Percentiles rank a stretch among this genome's conserved stretches.
These are phyloP conservation scores for Iodosphaeria phyllophila DNA, from an alignment of 2,329 filamentous ascomycete species.

Conservation along the genomic window DNA sequence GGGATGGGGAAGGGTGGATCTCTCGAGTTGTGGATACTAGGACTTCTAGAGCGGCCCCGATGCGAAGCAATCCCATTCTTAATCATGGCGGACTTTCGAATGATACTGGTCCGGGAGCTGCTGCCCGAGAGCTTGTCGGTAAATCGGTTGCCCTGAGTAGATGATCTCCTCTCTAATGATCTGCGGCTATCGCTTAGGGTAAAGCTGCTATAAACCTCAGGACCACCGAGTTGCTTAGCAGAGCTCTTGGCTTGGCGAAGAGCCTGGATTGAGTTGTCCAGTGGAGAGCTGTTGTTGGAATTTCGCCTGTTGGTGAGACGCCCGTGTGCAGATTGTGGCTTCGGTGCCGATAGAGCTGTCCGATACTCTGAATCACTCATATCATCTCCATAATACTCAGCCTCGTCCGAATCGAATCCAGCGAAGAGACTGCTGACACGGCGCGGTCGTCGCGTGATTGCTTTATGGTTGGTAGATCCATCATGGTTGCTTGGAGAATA, in stretches of 20 bases:
- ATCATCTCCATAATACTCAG: slow-evolving; percentile 40
- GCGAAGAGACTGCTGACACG: slow-evolving; percentile 74
- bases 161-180: slow-evolving; percentile 9
- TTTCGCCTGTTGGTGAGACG: too few species aligned
- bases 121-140: slow-evolving; percentile 27
- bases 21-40: slow-evolving; percentile 38
- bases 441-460: slow-evolving; percentile 48
- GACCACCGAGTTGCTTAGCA: slow-evolving; percentile 16
- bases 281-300: slow-evolving; percentile 18
- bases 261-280: slow-evolving; percentile 17
- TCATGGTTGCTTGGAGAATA: slow-evolving; percentile 72
- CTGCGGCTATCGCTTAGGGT: slow-evolving; percentile 14
- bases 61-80: slow-evolving; percentile 61
- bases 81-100: slow-evolving; percentile 65
- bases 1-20: slow-evolving; percentile 86
- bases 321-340: slow-evolving; percentile 25
- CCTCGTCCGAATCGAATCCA: slow-evolving; percentile 60
- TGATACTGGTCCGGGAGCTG: slow-evolving; percentile 32
- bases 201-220: slow-evolving; percentile 27
- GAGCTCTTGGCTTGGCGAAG: slow-evolving; percentile 11
- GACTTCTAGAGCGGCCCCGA: slow-evolving; percentile 41
- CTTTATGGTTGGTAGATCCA: slow-evolving; percentile 42
- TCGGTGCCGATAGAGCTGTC: slow-evolving; percentile 46
- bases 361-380: slow-evolving; percentile 48
- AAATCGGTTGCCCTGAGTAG: slow-evolving; percentile 11